These are phyloP conservation scores for Ceratobasidium sp. DNA, from an alignment of 1,284 basidiomycete genomes.

Conservation along the genomic window DNA sequence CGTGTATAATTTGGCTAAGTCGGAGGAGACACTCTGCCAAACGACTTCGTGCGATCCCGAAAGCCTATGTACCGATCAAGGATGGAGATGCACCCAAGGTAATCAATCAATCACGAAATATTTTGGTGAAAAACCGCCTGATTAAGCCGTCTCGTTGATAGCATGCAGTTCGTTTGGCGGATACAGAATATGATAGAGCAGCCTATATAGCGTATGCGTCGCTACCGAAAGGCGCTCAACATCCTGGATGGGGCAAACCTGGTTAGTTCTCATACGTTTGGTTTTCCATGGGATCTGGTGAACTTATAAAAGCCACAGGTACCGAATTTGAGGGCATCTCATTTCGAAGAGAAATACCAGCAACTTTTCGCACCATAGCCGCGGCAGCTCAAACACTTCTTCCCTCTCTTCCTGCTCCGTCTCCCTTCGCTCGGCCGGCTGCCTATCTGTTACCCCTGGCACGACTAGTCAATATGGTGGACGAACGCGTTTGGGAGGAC, in stretches of 20 bases:
- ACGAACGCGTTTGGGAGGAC: slow-evolving; percentile 32
- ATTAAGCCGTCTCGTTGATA: not conserved
- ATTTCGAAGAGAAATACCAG: slow-evolving; percentile 48
- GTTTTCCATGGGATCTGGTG: not conserved
- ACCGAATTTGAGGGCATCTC: slow-evolving; percentile 47
- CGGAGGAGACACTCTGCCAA: slow-evolving; percentile 44
- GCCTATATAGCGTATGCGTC: slow-evolving; percentile 46
- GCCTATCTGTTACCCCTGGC: slow-evolving; percentile 44
- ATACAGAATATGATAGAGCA: slow-evolving; percentile 49
- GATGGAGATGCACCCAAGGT: slow-evolving; percentile 50
- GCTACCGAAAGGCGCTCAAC: slow-evolving; percentile 41
- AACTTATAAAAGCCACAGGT: slow-evolving; percentile 30
- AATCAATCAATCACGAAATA: not conserved
- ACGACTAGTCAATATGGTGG: slow-evolving; percentile 37
- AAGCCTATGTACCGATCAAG: slow-evolving; percentile 47
- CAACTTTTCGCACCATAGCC: slow-evolving; percentile 46
- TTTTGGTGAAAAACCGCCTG: not conserved
- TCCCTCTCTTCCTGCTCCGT: slow-evolving; percentile 47
- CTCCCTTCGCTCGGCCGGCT: slow-evolving; percentile 44
- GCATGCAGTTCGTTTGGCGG: slow-evolving; percentile 46
- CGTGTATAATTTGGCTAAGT: slow-evolving; percentile 47
- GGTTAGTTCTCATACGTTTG: slow-evolving; percentile 27
- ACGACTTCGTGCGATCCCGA: slow-evolving; percentile 48
- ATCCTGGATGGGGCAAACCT: slow-evolving; percentile 50
- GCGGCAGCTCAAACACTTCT: slow-evolving; percentile 45